Evolutionary conservation across 2,329 filamentous ascomycete species (phyloP).

Genomic region (Talaromyces rugulosus): DNA sequence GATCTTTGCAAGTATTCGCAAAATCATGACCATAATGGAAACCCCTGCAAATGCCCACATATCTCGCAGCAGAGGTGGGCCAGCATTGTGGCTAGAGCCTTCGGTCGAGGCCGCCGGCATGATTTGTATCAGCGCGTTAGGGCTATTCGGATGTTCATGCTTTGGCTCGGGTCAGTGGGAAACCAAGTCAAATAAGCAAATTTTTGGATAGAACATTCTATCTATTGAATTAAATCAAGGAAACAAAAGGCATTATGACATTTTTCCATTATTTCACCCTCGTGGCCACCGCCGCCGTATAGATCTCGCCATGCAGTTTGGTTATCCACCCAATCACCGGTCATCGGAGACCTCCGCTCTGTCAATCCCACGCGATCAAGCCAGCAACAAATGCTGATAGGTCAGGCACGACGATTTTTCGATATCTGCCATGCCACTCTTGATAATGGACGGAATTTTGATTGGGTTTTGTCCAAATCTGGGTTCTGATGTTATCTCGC

Average conservation of each 20-base stretch:
- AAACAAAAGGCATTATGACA: background rate
- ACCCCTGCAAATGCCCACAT: constrained; percentile 19
- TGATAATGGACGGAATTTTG: background rate
- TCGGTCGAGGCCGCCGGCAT: background rate
- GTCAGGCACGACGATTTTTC: background rate
- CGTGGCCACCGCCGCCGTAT: background rate
- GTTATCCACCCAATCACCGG: background rate
- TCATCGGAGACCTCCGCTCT: background rate
- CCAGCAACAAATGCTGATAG: background rate
- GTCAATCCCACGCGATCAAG: background rate
- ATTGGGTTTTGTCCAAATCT: background rate
- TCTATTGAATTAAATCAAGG: background rate
- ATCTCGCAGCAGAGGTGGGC: constrained; percentile 17
- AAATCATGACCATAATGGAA: constrained; percentile 14
- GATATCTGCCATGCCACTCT: background rate
- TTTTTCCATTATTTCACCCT: background rate
- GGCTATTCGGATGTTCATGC: background rate
- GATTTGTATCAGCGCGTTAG: background rate
- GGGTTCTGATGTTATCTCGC: background rate
- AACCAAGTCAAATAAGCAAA: background rate
- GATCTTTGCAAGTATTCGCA: constrained; percentile 20
- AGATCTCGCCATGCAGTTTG: background rate
- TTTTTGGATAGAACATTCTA: background rate
- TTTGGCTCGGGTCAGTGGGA: background rate
- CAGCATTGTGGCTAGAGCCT: constrained; percentile 7